phyloP scores from a whole-genome alignment of 2,329 filamentous ascomycete species.

The Xylaria sp. region DNA sequence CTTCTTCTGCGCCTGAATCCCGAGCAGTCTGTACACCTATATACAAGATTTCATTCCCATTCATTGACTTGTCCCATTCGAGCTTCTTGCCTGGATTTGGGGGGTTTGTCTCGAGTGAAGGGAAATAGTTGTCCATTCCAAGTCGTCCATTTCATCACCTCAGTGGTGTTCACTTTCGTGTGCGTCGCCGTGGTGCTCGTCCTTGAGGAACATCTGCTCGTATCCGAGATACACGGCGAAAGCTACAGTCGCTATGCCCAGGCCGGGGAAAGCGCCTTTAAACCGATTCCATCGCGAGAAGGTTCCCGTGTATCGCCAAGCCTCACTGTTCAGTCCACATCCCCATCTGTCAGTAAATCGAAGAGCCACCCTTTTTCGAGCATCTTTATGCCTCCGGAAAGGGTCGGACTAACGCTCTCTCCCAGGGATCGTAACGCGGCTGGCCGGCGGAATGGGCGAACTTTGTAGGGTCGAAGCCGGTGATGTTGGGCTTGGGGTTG shows the following conservation, averaged over 20 bases:
- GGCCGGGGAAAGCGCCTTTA: slow-evolving; percentile 84
- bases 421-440: slow-evolving; percentile 74
- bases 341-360: slow-evolving; percentile 20
- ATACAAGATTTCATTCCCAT: slow-evolving; percentile 33
- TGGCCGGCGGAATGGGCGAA: slow-evolving; percentile 77
- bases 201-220: slow-evolving; percentile 86
- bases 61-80: slow-evolving; percentile 6
- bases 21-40: slow-evolving; percentile 32
- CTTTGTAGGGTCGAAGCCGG: slow-evolving; percentile 89
- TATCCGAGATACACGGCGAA: slow-evolving; percentile 91
- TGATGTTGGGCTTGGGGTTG: slow-evolving; percentile 76
- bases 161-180: slow-evolving; percentile 70
- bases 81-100: background rate
- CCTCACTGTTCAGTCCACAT: slow-evolving; percentile 71
- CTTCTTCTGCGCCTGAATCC: slow-evolving; percentile 7
- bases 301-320: slow-evolving; percentile 91
- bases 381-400: background rate
- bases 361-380: background rate
- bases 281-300: slow-evolving; percentile 93
- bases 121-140: background rate
- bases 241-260: slow-evolving; percentile 91
- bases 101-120: background rate
- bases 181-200: slow-evolving; percentile 70
- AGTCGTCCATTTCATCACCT: slow-evolving; percentile 38
- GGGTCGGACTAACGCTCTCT: slow-evolving; percentile 64